Percentiles rank a stretch among this genome's conserved stretches.
These are phyloP conservation scores for Porcisia deanei DNA, from an alignment of 208 protist species.

Conservation along the genomic window DNA sequence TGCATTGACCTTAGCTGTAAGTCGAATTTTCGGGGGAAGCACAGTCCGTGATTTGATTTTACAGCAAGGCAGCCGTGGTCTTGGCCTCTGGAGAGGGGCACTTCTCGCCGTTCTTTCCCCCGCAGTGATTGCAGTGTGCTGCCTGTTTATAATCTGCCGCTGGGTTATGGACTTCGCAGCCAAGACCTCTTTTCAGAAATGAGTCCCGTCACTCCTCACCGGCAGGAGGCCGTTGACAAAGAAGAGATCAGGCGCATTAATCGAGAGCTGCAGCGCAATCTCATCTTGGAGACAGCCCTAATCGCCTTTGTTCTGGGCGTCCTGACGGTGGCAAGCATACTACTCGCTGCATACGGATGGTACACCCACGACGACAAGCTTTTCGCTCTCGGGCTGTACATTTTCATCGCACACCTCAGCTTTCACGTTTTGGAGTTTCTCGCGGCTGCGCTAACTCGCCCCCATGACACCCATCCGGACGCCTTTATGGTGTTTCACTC, in stretches of 20 bases:
- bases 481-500: slow-evolving; percentile 91
- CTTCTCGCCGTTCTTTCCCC: not conserved
- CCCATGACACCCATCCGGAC: slow-evolving; percentile 69
- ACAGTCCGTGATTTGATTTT: not conserved
- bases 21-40: no score
- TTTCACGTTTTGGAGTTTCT: slow-evolving; percentile 89
- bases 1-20: no score
- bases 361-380: slow-evolving; percentile 28
- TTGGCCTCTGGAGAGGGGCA: not conserved
- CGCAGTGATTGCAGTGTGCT: not conserved
- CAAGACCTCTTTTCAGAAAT: not conserved
- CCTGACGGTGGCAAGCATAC: slow-evolving; percentile 28
- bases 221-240: not conserved
- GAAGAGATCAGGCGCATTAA: slow-evolving; percentile 13
- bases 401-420: slow-evolving; percentile 52
- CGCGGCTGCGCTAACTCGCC: slow-evolving; percentile 38
- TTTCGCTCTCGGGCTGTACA: slow-evolving; percentile 64
- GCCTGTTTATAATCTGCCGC: not conserved
- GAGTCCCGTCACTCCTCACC: not conserved
- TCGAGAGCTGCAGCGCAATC: slow-evolving; percentile 35
- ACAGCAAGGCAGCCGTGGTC: not conserved
- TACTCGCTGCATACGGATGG: slow-evolving; percentile 45
- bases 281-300: slow-evolving; percentile 51
- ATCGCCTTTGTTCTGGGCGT: slow-evolving; percentile 64
- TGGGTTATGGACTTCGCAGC: not conserved